These are phyloP conservation scores for Ophiostoma sp. DNA, from an alignment of 2,329 filamentous ascomycete genomes.

Conservation along the genomic window DNA sequence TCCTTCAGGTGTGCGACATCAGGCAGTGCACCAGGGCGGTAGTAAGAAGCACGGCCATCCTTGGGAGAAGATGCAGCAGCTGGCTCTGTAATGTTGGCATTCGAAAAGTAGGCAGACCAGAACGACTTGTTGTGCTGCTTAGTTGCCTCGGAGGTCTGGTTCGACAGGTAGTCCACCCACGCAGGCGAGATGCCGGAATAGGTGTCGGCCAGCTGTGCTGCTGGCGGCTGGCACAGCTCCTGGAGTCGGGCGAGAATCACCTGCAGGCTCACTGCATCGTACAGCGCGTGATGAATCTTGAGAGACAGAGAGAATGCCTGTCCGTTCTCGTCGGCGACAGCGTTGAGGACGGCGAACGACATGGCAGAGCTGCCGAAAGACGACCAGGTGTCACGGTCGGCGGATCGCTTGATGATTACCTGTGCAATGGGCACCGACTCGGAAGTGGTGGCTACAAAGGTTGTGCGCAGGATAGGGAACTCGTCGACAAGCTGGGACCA, in stretches of 20 bases:
- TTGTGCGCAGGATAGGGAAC: conserved; percentile 63
- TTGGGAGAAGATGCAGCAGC: neutral
- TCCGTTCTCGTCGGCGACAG: neutral
- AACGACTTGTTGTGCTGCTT: conserved; percentile 32
- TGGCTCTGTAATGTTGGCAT: conserved; percentile 12
- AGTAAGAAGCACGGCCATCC: conserved; percentile 11
- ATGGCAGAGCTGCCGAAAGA: neutral
- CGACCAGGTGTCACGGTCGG: conserved; percentile 16
- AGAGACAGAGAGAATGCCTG: conserved; percentile 41
- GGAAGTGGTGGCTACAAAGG: conserved; percentile 30
- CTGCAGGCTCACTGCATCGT: conserved; percentile 76
- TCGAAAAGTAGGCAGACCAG: conserved; percentile 41
- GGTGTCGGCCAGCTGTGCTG: neutral
- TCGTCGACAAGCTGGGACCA: conserved; percentile 56
- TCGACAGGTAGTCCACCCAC: conserved; percentile 31
- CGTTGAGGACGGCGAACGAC: conserved; percentile 20
- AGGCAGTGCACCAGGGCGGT: conserved; percentile 45
- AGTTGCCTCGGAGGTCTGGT: conserved; percentile 22
- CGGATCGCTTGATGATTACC: conserved; percentile 44
- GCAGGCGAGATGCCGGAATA: conserved; percentile 6
- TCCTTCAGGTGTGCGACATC: conserved; percentile 39
- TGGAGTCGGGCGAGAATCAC: conserved; percentile 48
- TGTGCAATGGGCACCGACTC: conserved; percentile 56
- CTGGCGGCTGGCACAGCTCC: conserved; percentile 26
- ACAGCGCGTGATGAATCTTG: conserved; percentile 77